A percentile compares a stretch with the other conserved stretches of the same genome.
These are phyloP conservation scores for Thalia dealbata DNA, from an alignment of 176 grass and related monocot genomes.

Conservation along the genomic window DNA sequence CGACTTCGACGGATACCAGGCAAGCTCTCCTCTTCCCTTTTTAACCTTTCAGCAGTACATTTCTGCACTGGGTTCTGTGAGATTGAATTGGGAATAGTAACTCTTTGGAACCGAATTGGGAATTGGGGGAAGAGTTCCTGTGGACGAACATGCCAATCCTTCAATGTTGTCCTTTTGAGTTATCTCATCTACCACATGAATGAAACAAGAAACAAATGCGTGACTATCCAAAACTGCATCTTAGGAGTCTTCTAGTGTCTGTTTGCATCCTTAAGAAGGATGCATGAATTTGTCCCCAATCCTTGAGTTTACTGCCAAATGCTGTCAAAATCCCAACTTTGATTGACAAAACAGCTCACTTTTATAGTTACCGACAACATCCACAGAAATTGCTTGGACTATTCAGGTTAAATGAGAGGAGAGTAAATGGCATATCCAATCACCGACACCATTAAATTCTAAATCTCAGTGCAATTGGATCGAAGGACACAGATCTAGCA, in stretches of 20 bases:
- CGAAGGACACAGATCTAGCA: too few relatives aligned
- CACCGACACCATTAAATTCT: too few relatives aligned
- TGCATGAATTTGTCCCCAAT: too few relatives aligned
- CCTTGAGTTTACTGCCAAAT: too few relatives aligned
- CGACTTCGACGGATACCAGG: constrained; percentile 89
- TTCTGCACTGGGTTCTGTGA: neutral
- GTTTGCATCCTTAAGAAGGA: too few relatives aligned
- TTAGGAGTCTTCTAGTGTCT: neutral
- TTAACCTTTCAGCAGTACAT: neutral
- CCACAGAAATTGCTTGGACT: too few relatives aligned
- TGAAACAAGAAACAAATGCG: neutral
- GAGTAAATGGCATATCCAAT: too few relatives aligned
- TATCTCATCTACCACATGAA: neutral
- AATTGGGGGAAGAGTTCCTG: neutral
- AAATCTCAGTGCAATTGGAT: too few relatives aligned
- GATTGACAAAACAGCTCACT: too few relatives aligned
- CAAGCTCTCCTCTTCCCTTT: constrained; percentile 18
- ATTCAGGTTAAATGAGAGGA: too few relatives aligned
- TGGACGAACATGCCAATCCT: neutral
- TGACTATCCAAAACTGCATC: neutral
- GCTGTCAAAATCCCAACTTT: too few relatives aligned
- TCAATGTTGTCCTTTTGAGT: neutral
- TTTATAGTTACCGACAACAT: too few relatives aligned
- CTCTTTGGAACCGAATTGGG: neutral
- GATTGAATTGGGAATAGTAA: neutral